These are phyloP conservation scores for Neopestalotiopsis rosae DNA, from an alignment of 2,329 filamentous ascomycete species.

Conservation along the genomic window DNA sequence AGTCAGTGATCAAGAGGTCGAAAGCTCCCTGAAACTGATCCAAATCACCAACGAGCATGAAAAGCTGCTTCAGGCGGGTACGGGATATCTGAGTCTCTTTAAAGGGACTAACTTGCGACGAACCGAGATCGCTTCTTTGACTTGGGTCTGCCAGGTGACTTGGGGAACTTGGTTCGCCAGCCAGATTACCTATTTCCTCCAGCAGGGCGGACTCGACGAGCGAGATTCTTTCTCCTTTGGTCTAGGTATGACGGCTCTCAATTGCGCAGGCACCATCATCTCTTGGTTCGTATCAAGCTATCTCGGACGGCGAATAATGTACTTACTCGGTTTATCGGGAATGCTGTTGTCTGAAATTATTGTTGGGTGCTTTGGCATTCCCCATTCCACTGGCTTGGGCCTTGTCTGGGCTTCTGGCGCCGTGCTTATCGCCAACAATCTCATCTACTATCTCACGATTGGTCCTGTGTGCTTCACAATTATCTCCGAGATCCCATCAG, in stretches of 20 bases:
- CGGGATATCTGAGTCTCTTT: conserved; percentile 44
- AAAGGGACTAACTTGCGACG: conserved; percentile 39
- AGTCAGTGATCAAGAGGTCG: background rate
- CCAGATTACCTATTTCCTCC: conserved; percentile 36
- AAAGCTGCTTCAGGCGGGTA: conserved; percentile 31
- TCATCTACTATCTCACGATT: conserved; percentile 21
- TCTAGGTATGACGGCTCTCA: conserved; percentile 5
- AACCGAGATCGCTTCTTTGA: conserved; percentile 35
- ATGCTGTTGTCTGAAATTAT: conserved; percentile 12
- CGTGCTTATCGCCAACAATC: conserved; percentile 20
- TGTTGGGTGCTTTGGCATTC: conserved; percentile 15
- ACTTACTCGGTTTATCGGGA: background rate
- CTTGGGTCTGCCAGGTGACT: conserved; percentile 30
- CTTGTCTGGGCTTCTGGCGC: background rate
- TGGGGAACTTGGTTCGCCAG: conserved; percentile 30
- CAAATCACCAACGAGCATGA: conserved; percentile 42
- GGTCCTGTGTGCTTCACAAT: conserved; percentile 22
- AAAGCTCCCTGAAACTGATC: background rate
- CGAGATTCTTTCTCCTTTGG: conserved; percentile 19
- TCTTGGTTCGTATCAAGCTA: conserved; percentile 21
- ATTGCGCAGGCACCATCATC: conserved; percentile 10
- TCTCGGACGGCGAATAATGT: conserved; percentile 20
- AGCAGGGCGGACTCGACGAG: conserved; percentile 29
- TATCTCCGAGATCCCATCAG: conserved; percentile 22
- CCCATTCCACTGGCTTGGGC: background rate